Evolutionary conservation across 768 basidiomycete genomes (phyloP).

Genomic region (Macrolepiota albuminosa): DNA sequence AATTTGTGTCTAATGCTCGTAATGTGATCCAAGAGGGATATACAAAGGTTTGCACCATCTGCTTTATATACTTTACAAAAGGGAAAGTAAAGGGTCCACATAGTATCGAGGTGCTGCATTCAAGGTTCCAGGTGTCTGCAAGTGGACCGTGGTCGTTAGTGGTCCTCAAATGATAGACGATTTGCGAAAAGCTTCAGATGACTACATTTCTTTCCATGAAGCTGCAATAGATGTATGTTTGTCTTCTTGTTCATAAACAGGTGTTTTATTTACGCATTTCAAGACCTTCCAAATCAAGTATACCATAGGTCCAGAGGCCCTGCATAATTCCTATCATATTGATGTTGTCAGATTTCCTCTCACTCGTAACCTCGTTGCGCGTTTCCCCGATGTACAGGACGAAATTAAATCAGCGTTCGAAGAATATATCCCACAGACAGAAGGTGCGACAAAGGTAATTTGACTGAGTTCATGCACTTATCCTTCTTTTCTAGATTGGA

Average conservation of each 20-base stretch:
- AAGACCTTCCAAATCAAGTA: too few species aligned
- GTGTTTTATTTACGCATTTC: too few species aligned
- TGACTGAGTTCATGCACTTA: neutral
- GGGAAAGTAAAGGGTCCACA: neutral
- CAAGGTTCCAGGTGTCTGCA: constrained; percentile 35
- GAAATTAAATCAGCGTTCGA: constrained; percentile 38
- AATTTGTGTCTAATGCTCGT: constrained; percentile 19
- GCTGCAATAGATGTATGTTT: constrained; percentile 22
- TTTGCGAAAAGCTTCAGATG: constrained; percentile 38
- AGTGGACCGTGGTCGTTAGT: constrained; percentile 28
- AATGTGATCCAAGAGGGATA: constrained; percentile 28
- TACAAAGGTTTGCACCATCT: constrained; percentile 18
- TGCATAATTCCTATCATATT: constrained; percentile 25
- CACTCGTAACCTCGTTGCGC: constrained; percentile 31
- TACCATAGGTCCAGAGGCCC: constrained; percentile 26
- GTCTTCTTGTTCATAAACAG: too few species aligned
- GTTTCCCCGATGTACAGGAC: constrained; percentile 36
- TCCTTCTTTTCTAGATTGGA: constrained; percentile 28
- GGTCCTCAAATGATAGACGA: constrained; percentile 20
- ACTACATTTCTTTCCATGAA: constrained; percentile 24
- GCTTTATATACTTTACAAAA: neutral
- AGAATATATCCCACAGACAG: constrained; percentile 26
- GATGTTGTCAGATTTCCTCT: constrained; percentile 26
- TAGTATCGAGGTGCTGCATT: constrained; percentile 24
- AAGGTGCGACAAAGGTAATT: too few species aligned